phyloP scores from a whole-genome alignment of 768 basidiomycete genomes.

The Pisolithus tinctorius region DNA sequence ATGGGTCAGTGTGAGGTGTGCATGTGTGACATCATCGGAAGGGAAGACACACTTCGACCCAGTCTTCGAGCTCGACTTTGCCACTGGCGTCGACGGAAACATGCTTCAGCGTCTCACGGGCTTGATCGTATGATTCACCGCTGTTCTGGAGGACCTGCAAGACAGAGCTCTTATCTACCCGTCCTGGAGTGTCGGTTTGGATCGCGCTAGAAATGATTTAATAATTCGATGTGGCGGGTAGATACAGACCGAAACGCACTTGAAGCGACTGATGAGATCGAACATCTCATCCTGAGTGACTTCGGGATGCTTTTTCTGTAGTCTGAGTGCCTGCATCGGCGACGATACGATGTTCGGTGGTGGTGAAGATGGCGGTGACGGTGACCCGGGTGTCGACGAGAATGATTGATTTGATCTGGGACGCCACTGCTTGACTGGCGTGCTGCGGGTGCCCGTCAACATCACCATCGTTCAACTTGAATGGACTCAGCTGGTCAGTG shows the following conservation, averaged over 20 bases:
- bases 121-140: conserved; percentile 88
- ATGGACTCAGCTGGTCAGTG: neutral
- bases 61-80: conserved; percentile 95
- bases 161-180: conserved; percentile 76
- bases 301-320: conserved; percentile 90
- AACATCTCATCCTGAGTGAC: conserved; percentile 92
- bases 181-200: conserved; percentile 71
- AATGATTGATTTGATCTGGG: conserved; percentile 1
- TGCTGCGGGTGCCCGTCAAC: conserved; percentile 4
- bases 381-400: neutral
- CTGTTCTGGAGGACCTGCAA: conserved; percentile 70
- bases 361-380: neutral
- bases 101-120: conserved; percentile 84
- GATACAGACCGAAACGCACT: conserved; percentile 48
- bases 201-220: conserved; percentile 45
- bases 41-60: conserved; percentile 79
- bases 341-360: conserved; percentile 14
- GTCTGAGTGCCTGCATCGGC: conserved; percentile 73
- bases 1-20: conserved; percentile 7
- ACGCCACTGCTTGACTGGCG: conserved; percentile 8
- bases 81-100: conserved; percentile 94
- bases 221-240: neutral
- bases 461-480: neutral
- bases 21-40: conserved; percentile 15
- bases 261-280: conserved; percentile 91